Evolutionary conservation across 1,284 basidiomycete species (phyloP).

Genomic region (Neonothopanus nambi): DNA sequence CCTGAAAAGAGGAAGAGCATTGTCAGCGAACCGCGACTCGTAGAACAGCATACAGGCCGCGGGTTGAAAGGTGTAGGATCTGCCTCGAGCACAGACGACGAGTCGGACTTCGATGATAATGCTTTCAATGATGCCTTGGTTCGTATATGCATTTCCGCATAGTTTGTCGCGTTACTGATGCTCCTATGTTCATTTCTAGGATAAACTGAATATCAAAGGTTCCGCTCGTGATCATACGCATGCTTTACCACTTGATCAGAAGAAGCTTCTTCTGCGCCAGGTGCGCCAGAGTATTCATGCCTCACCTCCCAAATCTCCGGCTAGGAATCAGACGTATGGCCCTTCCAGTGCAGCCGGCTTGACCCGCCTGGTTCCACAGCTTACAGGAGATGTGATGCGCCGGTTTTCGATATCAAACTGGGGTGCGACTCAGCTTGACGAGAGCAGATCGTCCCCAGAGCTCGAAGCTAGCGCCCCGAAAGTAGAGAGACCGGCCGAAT

Average conservation of each 20-base stretch:
- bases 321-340: constrained; percentile 55
- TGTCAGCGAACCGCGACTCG: constrained; percentile 66
- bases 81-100: constrained; percentile 30
- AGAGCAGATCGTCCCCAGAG: constrained; percentile 19
- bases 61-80: constrained; percentile 5
- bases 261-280: constrained; percentile 68
- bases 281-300: constrained; percentile 12
- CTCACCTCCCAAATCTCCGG: constrained; percentile 14
- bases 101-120: constrained; percentile 45
- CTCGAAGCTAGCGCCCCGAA: not conserved
- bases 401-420: constrained; percentile 75
- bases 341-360: constrained; percentile 57
- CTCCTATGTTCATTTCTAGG: constrained; percentile 38
- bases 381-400: constrained; percentile 73
- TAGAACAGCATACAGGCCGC: constrained; percentile 44
- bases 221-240: constrained; percentile 68
- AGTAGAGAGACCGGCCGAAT: constrained; percentile 18
- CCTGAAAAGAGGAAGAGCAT: constrained; percentile 50
- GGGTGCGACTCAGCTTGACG: constrained; percentile 42
- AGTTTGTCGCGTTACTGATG: not conserved
- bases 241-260: constrained; percentile 63
- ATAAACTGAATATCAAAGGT: constrained; percentile 75
- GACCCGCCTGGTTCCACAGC: constrained; percentile 63
- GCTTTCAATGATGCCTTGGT: constrained; percentile 70
- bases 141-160: constrained; percentile 24